Evolutionary conservation across 192 early-diverging fungal genomes (phyloP).

Genomic region (Coemansia sp.): DNA sequence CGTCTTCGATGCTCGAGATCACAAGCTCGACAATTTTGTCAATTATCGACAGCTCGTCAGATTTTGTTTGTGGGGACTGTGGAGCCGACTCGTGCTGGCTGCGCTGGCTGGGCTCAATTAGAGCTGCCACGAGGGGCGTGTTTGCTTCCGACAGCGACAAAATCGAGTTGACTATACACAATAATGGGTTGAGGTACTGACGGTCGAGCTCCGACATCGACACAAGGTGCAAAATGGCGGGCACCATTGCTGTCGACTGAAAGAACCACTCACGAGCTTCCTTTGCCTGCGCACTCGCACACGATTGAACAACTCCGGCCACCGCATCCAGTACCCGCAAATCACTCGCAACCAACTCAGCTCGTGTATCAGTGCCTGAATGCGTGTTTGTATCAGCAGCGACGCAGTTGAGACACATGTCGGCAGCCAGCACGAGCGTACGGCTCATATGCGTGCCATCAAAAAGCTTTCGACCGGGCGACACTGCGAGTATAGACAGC

Average conservation of each 20-base stretch:
- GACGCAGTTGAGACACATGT: conserved; percentile 42
- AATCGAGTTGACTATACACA: conserved; percentile 16
- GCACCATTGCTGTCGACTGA: conserved; percentile 13
- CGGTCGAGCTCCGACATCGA: conserved; percentile 25
- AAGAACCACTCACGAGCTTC: conserved; percentile 1
- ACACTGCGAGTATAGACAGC: conserved; percentile 17
- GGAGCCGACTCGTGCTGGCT: background rate
- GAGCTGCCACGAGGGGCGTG: conserved; percentile 5
- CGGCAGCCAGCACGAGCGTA: conserved; percentile 29
- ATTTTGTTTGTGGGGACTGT: too few relatives aligned
- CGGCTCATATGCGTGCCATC: conserved; percentile 31
- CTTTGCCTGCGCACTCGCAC: background rate
- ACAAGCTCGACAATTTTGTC: conserved; percentile 30
- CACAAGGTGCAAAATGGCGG: conserved; percentile 23
- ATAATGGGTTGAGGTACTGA: conserved; percentile 26
- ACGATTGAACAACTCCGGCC: conserved; percentile 13
- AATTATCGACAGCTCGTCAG: conserved; percentile 9
- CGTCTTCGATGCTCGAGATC: conserved; percentile 37
- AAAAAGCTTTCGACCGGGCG: conserved; percentile 41
- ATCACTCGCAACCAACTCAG: conserved; percentile 3
- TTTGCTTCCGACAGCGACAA: background rate
- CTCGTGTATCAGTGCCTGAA: background rate
- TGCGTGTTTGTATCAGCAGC: background rate
- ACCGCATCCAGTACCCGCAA: conserved; percentile 26
- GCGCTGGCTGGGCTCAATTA: background rate